Evolutionary conservation across 371 early-diverging fungal species (phyloP).

Genomic region (Nematocida sp.): DNA sequence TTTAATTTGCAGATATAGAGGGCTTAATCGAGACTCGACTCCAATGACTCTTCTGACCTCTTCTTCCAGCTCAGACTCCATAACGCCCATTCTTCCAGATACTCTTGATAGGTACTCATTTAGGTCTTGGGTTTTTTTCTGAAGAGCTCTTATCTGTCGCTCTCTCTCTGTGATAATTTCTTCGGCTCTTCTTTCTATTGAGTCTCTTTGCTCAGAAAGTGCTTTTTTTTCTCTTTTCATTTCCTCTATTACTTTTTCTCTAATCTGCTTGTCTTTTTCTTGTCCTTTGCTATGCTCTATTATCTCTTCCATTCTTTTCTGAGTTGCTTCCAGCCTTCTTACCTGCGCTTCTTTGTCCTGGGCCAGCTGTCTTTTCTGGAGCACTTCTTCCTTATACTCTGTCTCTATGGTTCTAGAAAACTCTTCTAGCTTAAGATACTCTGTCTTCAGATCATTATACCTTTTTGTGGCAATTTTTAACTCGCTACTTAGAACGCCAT

Average conservation of each 20-base stretch:
- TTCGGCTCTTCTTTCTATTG: conserved; percentile 28
- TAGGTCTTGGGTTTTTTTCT: neutral
- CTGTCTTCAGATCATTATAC: conserved; percentile 10
- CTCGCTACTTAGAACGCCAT: conserved; percentile 5
- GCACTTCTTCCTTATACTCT: conserved; percentile 27
- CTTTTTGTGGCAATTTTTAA: neutral
- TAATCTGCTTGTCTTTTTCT: neutral
- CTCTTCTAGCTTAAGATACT: conserved; percentile 21
- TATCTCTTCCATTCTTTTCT: neutral
- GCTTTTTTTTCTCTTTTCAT: conserved; percentile 17
- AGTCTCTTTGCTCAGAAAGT: conserved; percentile 1
- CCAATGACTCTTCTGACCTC: neutral
- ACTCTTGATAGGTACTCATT: neutral
- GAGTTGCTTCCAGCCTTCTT: neutral
- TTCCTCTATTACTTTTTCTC: conserved; percentile 30
- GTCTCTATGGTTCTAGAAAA: conserved; percentile 25
- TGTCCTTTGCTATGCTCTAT: neutral
- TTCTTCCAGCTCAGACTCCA: conserved; percentile 1
- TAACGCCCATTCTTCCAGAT: too few species aligned
- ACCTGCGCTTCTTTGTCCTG: neutral
- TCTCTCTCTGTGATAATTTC: conserved; percentile 30
- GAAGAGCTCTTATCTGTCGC: neutral
- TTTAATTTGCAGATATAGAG: neutral
- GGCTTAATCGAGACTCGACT: neutral
- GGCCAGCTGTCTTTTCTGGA: neutral